Conservation (phyloP, 2,329 filamentous ascomycete genomes). For the Amauroascus verrucosus region DNA sequence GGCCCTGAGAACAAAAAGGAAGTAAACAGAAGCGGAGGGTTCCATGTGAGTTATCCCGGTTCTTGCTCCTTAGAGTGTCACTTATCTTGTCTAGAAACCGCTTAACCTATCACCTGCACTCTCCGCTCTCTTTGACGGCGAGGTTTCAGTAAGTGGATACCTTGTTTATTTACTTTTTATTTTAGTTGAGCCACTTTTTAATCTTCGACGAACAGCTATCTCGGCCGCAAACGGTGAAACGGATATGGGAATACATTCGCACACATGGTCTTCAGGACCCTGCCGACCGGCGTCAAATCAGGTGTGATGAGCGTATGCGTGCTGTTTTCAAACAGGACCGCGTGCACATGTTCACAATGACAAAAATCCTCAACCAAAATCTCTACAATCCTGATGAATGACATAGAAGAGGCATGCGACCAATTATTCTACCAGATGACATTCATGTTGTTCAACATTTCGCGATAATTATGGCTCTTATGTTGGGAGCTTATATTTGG, state of each 20-base stretch:
- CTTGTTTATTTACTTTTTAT: background rate
- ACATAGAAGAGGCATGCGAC: background rate
- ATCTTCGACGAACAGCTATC: constrained; percentile 54
- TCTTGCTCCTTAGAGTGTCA: background rate
- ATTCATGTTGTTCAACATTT: too few relatives aligned
- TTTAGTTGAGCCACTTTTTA: constrained; percentile 16
- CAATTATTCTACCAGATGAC: background rate
- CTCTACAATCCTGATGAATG: constrained; percentile 56
- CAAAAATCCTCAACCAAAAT: constrained; percentile 84
- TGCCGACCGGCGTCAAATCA: constrained; percentile 79
- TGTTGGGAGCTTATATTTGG: background rate
- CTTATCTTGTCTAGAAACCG: constrained; percentile 31
- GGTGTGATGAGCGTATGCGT: constrained; percentile 83
- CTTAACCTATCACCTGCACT: constrained; percentile 38
- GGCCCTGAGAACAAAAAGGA: constrained; percentile 52
- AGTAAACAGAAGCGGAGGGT: constrained; percentile 70
- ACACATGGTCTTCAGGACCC: constrained; percentile 80
- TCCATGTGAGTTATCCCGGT: constrained; percentile 52
- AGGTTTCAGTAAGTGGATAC: constrained; percentile 32
- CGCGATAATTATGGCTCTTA: background rate
- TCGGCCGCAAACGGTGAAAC: constrained; percentile 89
- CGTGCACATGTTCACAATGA: constrained; percentile 99
- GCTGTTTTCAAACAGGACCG: constrained; percentile 83
- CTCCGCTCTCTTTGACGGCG: constrained; percentile 37
- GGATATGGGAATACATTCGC: constrained; percentile 93